These are phyloP conservation scores for Kalmanozyma brasiliensis DNA, from an alignment of 1,284 basidiomycete species.

Conservation along the genomic window DNA sequence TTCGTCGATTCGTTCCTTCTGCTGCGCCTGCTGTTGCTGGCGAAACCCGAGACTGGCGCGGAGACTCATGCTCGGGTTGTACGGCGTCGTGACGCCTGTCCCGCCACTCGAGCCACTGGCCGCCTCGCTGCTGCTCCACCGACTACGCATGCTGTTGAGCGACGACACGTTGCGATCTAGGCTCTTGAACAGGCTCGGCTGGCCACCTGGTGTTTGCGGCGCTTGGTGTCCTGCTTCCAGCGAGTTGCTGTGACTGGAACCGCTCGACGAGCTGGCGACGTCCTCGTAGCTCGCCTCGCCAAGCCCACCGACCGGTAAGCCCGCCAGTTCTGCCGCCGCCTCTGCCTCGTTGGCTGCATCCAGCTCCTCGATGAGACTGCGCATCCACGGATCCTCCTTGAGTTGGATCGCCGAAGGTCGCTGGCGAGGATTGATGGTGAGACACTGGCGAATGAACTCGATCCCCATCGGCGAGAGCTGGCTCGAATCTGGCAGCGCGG, in stretches of 20 bases:
- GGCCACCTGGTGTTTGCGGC: slow-evolving; percentile 6
- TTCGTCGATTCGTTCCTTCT: not conserved
- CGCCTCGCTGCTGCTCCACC: slow-evolving; percentile 28
- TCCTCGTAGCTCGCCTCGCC: slow-evolving; percentile 16
- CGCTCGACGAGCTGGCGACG: slow-evolving; percentile 18
- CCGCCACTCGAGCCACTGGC: slow-evolving; percentile 10
- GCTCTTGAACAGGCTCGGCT: slow-evolving; percentile 32
- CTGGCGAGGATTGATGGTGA: slow-evolving; percentile 85
- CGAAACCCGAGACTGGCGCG: slow-evolving; percentile 29
- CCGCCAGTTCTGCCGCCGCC: slow-evolving; percentile 37
- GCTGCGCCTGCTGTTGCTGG: slow-evolving; percentile 28
- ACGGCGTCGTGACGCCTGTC: slow-evolving; percentile 34
- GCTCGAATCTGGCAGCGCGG: slow-evolving; percentile 88
- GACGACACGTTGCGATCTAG: slow-evolving; percentile 41
- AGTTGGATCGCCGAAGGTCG: slow-evolving; percentile 88
- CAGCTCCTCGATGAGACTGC: slow-evolving; percentile 63
- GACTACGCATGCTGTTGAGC: slow-evolving; percentile 37
- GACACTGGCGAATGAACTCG: slow-evolving; percentile 90
- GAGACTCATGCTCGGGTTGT: slow-evolving; percentile 43
- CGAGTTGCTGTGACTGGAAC: slow-evolving; percentile 14
- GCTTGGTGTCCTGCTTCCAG: slow-evolving; percentile 1
- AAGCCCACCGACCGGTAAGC: slow-evolving; percentile 1
- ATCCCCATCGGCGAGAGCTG: slow-evolving; percentile 91
- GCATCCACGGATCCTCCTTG: slow-evolving; percentile 89
- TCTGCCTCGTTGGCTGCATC: slow-evolving; percentile 59